Base-by-base conservation (phyloP, 2,329 filamentous ascomycete genomes). In the Orbilia blumenaviensis region DNA sequence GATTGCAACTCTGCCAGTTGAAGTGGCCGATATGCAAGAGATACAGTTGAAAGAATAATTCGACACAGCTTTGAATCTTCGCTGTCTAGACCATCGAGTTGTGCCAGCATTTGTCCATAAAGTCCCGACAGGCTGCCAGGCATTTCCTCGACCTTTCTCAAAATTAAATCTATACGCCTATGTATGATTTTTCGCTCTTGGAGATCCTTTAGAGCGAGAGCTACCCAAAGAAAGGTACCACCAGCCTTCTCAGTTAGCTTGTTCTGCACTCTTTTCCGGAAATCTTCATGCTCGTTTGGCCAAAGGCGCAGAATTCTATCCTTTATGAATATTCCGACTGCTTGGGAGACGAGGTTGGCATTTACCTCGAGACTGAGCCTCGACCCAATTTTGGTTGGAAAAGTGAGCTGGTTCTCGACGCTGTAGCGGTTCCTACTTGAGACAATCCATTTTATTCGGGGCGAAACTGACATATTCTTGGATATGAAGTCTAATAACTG, bases 151-250 rank as follows among this genome's bases (percentile, higher is more conserved):
- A 83, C 29, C 68, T 75, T 73, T 21, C 61, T 44, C 0, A 66
- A 44, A 6, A 66, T 48, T 2, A 79, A 72, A n/a, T 80, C 16
- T 16, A n/a, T 41, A 16, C 16, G 16, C 16, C 16, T 10, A 16
- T 41, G 16, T 41, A n/a, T 14, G 1, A 10, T n/a, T 16, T 16
- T 10, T 6, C 14, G 12, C 36, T 2, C 64, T 38, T 54, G 63
- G 7, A 84, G 82, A 9, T 80, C 77, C 77, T 83, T 67, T 66
- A 80, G 83, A 6, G 84, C 83, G 36, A 85, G 80, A 16, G 84
- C 82, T 23, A 84, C 84, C 84, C 83, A 85, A 34, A 86, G 83
- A 63, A 85, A 85, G 0, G 84, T 85, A 9, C 78, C 80, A 14
- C 83, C 75, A 3, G 83, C 80, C 29, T 85, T 84, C 3, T 10